Evolutionary conservation across 768 basidiomycete species (phyloP), one percentile per base, ranked within the genome.

Genomic region (Exidia glandulosa): DNA sequence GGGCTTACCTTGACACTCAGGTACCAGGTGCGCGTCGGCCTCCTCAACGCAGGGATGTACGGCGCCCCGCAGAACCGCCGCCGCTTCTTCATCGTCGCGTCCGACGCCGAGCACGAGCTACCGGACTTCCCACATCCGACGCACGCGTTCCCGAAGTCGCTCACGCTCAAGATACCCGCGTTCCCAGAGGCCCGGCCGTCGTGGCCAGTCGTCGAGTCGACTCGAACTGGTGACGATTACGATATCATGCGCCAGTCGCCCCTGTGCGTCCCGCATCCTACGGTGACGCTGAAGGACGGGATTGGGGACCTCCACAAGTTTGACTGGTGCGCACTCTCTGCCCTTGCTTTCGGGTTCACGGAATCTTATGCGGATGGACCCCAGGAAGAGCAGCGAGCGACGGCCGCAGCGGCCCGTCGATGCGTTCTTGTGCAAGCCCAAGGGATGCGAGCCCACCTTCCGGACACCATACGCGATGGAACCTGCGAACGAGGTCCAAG

Each of bases 251-350:
- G 65, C 63, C 2, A 80, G 82, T 0, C 78, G 87, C 19, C 73
- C 72, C 13, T 74, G 76, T 0, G 66, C 70, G 3, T 83, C 1
- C 79, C 80, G 0, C 81, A 85, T 67, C 74, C 72, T 7, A 74
- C 74, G 63, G 81, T 90, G 25, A 80, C 81, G 0, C 78, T 90
- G 45, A 78, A 80, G 25, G 88, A 90, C 66, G 87, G 89, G 1
- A 88, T 91, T 56, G 73, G 77, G 2, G 90, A 92, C 67, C 73
- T 92, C 9, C 83, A 81, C 2, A 76, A 70, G 3, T 92, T 86
- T 68, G 85, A 92, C 60, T 91, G 88, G 90, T 88, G 66, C 9
- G 74, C 62, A 23, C 27, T 23, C 12, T 45, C 50, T 2, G 7
- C 7, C 25, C 4, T 27, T 13, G 16, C 1, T 29, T n/a, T 14